Base-by-base conservation (phyloP, 176 grass and related monocot genomes). In the Leersia perrieri region DNA sequence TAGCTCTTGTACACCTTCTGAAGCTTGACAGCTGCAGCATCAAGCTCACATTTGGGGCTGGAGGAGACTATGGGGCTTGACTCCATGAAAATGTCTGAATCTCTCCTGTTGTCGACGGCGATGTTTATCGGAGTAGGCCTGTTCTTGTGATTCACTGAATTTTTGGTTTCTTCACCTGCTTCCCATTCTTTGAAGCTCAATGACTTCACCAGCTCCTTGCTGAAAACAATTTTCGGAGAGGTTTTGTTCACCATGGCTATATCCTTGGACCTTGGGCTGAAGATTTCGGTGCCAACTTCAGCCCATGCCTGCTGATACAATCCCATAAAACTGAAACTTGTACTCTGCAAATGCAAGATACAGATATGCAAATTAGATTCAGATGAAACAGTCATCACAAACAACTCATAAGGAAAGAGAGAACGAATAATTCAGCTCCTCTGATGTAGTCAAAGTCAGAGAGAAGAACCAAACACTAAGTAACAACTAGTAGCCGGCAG, bases 1-100 rank as follows among this genome's bases (percentile, higher is more conserved):
- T 97, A 93, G 67, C 94, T 93, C 86, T 97, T 97, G 90, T 97
- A 97, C 58, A 97, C 90, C 71, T 93, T 97, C 85, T 97, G 94
- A 8, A 97, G 75, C 69, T 91, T 97, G 38, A 97, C 77, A 0
- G 94, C 94, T 51, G 94, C 94, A 2, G 86, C 91, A 11, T 97
- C 78, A 28, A 91, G 86, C 78, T 97, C 88, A 33, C 62, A 91
- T 39, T 80, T 93, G 27, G 88, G 80, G 51, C 80, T 87, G 33
- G 88, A 62, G 1, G 87, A 88, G 1, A 53, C 62, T 11, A 70
- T n/a, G 0, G 80, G 66, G 47, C 78, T 84, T 14, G 78, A 47
- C 60, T 65, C 67, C 63, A 22, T 57, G 58, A 75, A 45, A 64
- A 85, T 10, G 23, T 66, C 77, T 26, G 53, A 60, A 5, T 25